Conservation (phyloP, 2,329 filamentous ascomycete genomes). For the Hypoxylon sp. region DNA sequence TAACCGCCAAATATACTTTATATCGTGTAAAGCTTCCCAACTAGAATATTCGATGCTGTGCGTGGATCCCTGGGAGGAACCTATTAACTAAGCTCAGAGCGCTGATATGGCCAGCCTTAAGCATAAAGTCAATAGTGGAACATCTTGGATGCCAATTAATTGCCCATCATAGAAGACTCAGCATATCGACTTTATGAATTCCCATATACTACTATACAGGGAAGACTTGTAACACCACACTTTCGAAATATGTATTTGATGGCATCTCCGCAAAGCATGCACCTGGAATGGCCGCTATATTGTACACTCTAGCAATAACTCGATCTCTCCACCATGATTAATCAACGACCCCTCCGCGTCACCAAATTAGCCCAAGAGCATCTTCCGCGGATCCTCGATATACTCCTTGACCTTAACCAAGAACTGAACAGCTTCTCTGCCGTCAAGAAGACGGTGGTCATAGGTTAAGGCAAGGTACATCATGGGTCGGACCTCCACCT, state of each 20-base stretch:
- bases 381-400: conserved; percentile 93
- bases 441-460: conserved; percentile 95
- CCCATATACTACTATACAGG: background rate
- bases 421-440: conserved; percentile 95
- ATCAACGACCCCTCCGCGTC: conserved; percentile 8
- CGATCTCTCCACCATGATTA: conserved; percentile 22
- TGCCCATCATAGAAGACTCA: background rate
- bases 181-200: background rate
- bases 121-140: background rate
- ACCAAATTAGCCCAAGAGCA: conserved; percentile 73
- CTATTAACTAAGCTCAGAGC: background rate
- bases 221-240: background rate
- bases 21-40: background rate
- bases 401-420: conserved; percentile 97
- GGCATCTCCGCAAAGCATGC: conserved; percentile 10
- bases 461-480: conserved; percentile 99
- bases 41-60: background rate
- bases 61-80: background rate
- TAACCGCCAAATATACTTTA: background rate
- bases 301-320: conserved; percentile 43
- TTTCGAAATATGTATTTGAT: conserved; percentile 32
- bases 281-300: conserved; percentile 27
- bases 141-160: background rate
- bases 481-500: conserved; percentile 97
- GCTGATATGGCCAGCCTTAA: background rate